These are phyloP conservation scores for Azolla pinnata DNA, from an alignment of 75 land plant genomes.

Conservation along the genomic window DNA sequence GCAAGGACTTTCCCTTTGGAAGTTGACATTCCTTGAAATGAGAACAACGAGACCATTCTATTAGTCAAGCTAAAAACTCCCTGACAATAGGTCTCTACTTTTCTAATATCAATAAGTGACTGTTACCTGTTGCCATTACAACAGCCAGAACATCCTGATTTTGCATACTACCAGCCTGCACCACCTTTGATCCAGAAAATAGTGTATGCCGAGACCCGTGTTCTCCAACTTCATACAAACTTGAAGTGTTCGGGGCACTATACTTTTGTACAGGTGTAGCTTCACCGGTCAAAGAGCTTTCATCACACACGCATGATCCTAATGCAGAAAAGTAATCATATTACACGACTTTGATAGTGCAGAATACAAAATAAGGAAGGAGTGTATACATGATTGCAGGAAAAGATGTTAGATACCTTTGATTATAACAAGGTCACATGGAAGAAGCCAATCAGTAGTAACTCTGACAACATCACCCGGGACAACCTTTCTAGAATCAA, in stretches of 20 bases:
- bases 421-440: constrained; percentile 30
- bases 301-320: constrained; percentile 36
- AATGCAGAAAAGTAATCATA: neutral
- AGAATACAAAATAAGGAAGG: neutral
- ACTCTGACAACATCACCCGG: constrained; percentile 33
- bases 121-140: constrained; percentile 31
- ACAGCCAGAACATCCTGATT: constrained; percentile 25
- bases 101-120: neutral
- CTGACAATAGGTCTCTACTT: neutral
- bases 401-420: constrained; percentile 6
- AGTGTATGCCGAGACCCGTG: constrained; percentile 27
- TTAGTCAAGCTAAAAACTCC: neutral
- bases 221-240: constrained; percentile 15
- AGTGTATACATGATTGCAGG: neutral
- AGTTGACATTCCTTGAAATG: constrained; percentile 26
- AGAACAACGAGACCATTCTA: neutral
- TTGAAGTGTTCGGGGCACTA: constrained; percentile 14
- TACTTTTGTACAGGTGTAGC: constrained; percentile 33
- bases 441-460: constrained; percentile 25
- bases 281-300: constrained; percentile 36
- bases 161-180: constrained; percentile 24
- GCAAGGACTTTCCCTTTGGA: constrained; percentile 30
- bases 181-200: constrained; percentile 31
- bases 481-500: constrained; percentile 23
- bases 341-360: neutral